Evolutionary conservation across 2,329 filamentous ascomycete species (phyloP), one percentile per base, ranked within the genome.

Genomic region (Davidsoniella eucalypti): DNA sequence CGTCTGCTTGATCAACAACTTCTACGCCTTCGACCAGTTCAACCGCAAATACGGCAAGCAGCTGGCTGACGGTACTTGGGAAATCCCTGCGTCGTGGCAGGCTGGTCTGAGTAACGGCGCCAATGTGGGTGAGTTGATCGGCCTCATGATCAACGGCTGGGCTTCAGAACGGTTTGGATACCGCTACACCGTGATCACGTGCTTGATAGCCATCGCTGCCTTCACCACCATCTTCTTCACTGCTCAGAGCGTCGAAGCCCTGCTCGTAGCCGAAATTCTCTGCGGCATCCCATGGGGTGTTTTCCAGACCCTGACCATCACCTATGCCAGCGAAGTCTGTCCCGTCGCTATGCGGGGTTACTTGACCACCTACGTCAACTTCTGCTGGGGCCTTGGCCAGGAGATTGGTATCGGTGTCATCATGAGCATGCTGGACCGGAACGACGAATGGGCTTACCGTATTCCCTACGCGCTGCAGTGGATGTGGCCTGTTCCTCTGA

Each of bases 311-410:
- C 63, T 78, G 37, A 75, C 72, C 55, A 72, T 78, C 54, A 78
- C 80, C 1, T 84, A 84, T 58, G 80, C 80, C 26, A 78, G 77
- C 50, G 81, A 85, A 59, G 81, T 86, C 52, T 84, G 80, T 59
- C 82, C 82, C 2, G 73, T 86, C 5, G 76, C 80, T 43, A 71
- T 87, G 48, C 76, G 82, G 54, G 80, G 80, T 49, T 82, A 82
- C 59, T 64, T 83, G 55, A 85, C 81, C 1, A 84, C 81, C 5
- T 86, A 84, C 55, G 77, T 84, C 64, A 84, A 84, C 65, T 80
- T 82, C 58, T 85, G 82, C 69, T 86, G 81, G 80, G 82, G 79
- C 33, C 66, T 85, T n/a, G 82, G 82, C 16, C 82, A 87, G 62
- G 69, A 81, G 52, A 80, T 86, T 50, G 81, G 78, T 41, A 80